Base-by-base conservation (phyloP, 23 red algal species). In the Porphyridium purpureum region DNA sequence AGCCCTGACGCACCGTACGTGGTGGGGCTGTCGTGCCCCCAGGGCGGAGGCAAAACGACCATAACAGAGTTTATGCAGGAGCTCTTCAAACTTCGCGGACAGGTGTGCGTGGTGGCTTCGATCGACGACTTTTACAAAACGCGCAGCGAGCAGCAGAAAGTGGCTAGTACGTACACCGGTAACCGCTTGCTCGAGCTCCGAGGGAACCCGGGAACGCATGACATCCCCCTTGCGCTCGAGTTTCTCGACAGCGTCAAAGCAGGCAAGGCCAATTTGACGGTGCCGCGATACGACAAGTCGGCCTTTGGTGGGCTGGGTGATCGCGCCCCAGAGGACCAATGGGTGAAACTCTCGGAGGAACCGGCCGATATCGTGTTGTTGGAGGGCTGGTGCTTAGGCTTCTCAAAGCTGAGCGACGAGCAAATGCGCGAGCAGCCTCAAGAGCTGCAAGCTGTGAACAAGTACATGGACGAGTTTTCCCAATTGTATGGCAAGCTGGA, bases 51-150 rank as follows among this genome's bases (percentile, higher is more conserved):
- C 15, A 98, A 98, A 54, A 86, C 90, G 4, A 98, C 90, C 21
- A 66, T 98, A 76, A 80, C 72, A 19, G 41, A 56, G 21, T 67
- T 82, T 24, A 21, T 98, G 23, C 51, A 63, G 14, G 31, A 22
- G 2, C 56, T 98, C 46, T 78, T 98, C 29, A 5, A 17, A 2
- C 24, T 31, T 4, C 38, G 35, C 7, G 76, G 69, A 0, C 33
- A 31, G 8, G 40, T 29, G 35, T 83, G 74, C 29, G 64, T 73
- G 41, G 59, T 72, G 31, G 77, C 79, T 5, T 72, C 60, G 34
- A 57, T 86, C 21, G 90, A 98, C 30, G 90, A 98, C 52, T 98
- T 98, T 63, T 98, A 98, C 65, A 3, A 76, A 17, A 98, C 90
- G 14, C 63, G 73, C 7, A 61, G 55, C 7, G 57, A 98, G 59